Evolutionary conservation across 257 asterid genomes (phyloP).

Genomic region (Primulina huaijiensis): DNA sequence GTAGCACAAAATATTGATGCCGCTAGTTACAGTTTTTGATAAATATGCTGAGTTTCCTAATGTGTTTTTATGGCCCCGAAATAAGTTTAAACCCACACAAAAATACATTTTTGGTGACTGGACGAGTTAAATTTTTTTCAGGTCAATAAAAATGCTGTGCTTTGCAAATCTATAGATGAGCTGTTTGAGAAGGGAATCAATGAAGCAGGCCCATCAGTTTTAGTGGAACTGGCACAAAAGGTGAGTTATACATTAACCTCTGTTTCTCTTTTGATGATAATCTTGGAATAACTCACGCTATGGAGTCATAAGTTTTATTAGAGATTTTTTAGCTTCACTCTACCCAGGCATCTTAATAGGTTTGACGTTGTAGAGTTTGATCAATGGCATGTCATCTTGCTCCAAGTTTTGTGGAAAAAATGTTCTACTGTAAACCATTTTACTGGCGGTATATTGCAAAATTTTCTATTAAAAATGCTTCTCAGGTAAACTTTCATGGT

Average conservation of each 20-base stretch:
- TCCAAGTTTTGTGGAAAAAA: not conserved
- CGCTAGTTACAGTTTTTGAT: too few relatives aligned
- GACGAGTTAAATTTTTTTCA: constrained; percentile 32
- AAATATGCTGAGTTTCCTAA: too few relatives aligned
- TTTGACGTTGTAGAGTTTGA: not conserved
- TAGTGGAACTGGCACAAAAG: constrained; percentile 66
- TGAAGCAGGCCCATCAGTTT: constrained; percentile 48
- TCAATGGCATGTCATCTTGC: not conserved
- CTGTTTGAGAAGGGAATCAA: constrained; percentile 67
- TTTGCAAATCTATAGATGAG: constrained; percentile 85
- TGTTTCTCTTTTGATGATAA: constrained; percentile 6
- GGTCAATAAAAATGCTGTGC: constrained; percentile 77
- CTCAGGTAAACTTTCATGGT: not conserved
- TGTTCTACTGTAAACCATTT: not conserved
- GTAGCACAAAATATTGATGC: too few relatives aligned
- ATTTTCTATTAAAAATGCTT: not conserved
- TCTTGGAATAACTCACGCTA: not conserved
- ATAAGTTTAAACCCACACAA: not conserved
- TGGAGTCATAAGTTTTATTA: constrained; percentile 12
- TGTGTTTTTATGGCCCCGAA: not conserved
- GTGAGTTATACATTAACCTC: constrained; percentile 34
- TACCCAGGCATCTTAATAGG: not conserved
- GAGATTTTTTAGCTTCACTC: not conserved
- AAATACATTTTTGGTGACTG: constrained; percentile 19
- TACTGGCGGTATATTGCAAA: not conserved